These are phyloP conservation scores for Globisporangium mamillatum DNA, from an alignment of 352 stramenopile species.

Conservation along the genomic window DNA sequence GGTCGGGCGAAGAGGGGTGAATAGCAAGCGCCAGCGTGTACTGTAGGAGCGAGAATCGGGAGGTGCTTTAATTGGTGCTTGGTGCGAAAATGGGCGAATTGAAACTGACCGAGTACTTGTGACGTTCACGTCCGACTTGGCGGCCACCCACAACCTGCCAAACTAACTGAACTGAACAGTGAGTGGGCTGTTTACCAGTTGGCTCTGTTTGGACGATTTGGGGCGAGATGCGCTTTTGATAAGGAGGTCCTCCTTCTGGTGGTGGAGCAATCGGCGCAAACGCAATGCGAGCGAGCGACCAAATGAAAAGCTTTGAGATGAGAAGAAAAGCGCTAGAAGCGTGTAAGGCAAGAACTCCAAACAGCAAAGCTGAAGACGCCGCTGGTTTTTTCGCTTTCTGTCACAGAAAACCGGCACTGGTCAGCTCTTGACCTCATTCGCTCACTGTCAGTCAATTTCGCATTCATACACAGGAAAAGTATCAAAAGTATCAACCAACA, in stretches of 20 bases:
- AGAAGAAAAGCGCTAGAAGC: background rate
- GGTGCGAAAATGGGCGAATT: background rate
- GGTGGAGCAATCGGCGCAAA: constrained; percentile 1
- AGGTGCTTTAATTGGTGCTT: background rate
- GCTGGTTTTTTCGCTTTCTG: background rate
- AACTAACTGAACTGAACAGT: background rate
- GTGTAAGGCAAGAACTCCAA: background rate
- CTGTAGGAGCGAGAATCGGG: background rate
- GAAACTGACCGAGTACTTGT: background rate
- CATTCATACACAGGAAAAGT: background rate
- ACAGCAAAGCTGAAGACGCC: constrained; percentile 7
- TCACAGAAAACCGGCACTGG: constrained; percentile 1
- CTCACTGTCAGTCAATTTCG: background rate
- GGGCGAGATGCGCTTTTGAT: background rate
- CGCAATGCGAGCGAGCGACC: background rate
- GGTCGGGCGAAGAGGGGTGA: background rate
- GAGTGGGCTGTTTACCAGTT: constrained; percentile 2
- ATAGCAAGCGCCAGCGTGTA: background rate
- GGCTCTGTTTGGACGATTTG: background rate
- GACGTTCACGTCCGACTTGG: constrained; percentile 4
- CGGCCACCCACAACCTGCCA: background rate
- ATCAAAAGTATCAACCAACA: background rate
- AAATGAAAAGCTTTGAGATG: background rate
- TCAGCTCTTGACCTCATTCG: background rate
- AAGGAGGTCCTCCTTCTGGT: background rate